These are phyloP conservation scores for Scedosporium aurantiacum DNA, from an alignment of 2,329 filamentous ascomycete species.

Conservation along the genomic window DNA sequence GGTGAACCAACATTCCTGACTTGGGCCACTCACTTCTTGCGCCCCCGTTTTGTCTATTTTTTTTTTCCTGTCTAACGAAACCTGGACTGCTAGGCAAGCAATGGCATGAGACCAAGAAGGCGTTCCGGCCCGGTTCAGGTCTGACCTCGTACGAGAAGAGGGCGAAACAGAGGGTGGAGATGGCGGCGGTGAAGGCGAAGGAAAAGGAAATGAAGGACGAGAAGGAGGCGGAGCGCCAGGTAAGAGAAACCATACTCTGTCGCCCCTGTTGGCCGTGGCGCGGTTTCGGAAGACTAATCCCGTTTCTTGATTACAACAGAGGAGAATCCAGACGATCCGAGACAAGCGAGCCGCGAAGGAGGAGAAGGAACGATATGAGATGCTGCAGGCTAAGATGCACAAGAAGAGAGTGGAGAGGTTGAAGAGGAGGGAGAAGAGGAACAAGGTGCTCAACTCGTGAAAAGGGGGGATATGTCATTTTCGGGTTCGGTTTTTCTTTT, in stretches of 20 bases:
- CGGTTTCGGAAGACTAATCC: neutral
- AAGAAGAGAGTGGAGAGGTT: conserved; percentile 84
- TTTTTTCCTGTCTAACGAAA: neutral
- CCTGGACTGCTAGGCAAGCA: conserved; percentile 60
- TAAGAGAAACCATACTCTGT: conserved; percentile 26
- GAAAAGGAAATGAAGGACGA: conserved; percentile 95
- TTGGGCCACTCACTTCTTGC: too few species aligned
- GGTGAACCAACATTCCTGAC: neutral
- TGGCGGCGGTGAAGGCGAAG: conserved; percentile 74
- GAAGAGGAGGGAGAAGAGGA: conserved; percentile 94
- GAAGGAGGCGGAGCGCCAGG: conserved; percentile 80
- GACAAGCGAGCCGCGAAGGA: conserved; percentile 82
- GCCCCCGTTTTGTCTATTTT: neutral
- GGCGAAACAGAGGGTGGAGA: conserved; percentile 55
- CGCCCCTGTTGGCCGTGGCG: neutral
- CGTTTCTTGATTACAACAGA: conserved; percentile 34
- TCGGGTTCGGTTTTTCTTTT: neutral
- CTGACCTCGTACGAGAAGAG: conserved; percentile 72
- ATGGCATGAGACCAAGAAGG: conserved; percentile 75
- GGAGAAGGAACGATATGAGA: conserved; percentile 84
- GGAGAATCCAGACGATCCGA: conserved; percentile 66
- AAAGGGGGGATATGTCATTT: neutral
- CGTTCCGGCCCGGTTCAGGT: conserved; percentile 74
- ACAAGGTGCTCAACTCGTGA: conserved; percentile 66
- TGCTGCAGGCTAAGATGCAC: conserved; percentile 97